A percentile compares a stretch with the other conserved stretches of the same genome.
These are phyloP conservation scores for Fusarium kyushuense DNA, from an alignment of 2,329 filamentous ascomycete genomes.

Conservation along the genomic window DNA sequence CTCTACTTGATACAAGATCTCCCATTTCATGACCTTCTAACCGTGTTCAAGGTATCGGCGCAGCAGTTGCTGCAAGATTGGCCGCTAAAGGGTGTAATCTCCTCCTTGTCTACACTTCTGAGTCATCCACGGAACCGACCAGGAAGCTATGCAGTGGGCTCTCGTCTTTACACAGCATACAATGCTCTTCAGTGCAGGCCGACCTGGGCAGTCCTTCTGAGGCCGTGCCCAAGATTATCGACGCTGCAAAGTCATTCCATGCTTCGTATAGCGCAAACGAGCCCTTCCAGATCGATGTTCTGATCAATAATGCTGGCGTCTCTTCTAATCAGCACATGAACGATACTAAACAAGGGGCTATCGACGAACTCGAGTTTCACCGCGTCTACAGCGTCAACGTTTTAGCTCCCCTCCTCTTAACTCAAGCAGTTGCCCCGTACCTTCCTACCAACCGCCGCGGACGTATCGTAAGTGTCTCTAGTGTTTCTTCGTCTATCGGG, in stretches of 20 bases:
- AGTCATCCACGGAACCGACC: constrained; percentile 63
- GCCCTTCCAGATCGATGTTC: constrained; percentile 73
- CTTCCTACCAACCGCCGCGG: constrained; percentile 75
- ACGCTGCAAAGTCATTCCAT: constrained; percentile 48
- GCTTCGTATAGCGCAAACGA: constrained; percentile 37
- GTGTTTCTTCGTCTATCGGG: constrained; percentile 65
- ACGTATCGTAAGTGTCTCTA: constrained; percentile 68
- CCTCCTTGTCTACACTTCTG: constrained; percentile 70
- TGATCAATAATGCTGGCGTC: constrained; percentile 88
- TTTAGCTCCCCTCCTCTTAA: constrained; percentile 80
- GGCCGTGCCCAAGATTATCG: constrained; percentile 48
- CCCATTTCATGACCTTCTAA: constrained; percentile 6
- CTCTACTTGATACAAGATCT: not conserved
- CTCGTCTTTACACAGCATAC: constrained; percentile 56
- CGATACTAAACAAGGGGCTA: constrained; percentile 62
- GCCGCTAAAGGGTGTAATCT: constrained; percentile 71
- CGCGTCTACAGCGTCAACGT: constrained; percentile 84
- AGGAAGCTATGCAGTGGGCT: constrained; percentile 62
- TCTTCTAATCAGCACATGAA: constrained; percentile 73
- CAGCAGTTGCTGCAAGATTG: constrained; percentile 67
- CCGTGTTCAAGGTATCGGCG: constrained; percentile 65
- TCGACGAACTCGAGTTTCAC: constrained; percentile 74
- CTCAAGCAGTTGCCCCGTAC: constrained; percentile 77
- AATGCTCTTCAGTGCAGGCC: constrained; percentile 47
- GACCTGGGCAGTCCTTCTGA: constrained; percentile 47